Conservation (phyloP, 306 rosid genomes). For the Betula pendula region DNA sequence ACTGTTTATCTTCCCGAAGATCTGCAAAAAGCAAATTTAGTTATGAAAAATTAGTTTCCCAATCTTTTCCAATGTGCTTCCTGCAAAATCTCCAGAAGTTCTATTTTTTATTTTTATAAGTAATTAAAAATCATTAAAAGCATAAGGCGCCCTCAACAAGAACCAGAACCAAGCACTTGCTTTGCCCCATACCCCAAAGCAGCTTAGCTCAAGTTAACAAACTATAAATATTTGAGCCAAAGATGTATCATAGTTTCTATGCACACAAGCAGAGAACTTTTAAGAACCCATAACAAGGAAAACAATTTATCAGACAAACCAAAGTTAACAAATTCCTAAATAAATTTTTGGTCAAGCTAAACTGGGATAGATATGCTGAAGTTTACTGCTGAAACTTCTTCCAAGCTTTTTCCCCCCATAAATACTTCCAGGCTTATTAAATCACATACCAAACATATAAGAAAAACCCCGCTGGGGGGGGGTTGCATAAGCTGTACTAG, state of each 20-base stretch:
- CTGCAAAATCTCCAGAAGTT: too few species aligned
- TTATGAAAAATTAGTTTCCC: constrained; percentile 35
- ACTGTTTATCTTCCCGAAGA: constrained; percentile 89
- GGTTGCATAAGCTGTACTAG: neutral
- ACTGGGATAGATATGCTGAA: constrained; percentile 26
- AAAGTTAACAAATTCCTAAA: neutral
- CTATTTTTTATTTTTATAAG: too few species aligned
- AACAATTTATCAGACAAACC: neutral
- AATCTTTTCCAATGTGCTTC: too few species aligned
- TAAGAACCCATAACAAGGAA: neutral
- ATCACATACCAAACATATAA: neutral
- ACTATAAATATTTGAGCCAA: neutral
- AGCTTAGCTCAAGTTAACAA: neutral
- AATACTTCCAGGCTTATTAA: neutral
- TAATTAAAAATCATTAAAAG: too few species aligned
- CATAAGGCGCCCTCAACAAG: too few species aligned
- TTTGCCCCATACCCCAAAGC: too few species aligned
- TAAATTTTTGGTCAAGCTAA: constrained; percentile 7
- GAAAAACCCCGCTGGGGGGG: too few species aligned
- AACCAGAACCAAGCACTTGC: neutral
- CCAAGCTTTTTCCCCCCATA: neutral
- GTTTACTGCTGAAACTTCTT: neutral
- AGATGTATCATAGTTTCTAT: neutral
- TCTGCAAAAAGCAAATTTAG: constrained; percentile 53
- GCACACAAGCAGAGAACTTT: neutral